These are phyloP conservation scores for Phylloporus arenicola DNA, from an alignment of 768 basidiomycete species.

Conservation along the genomic window DNA sequence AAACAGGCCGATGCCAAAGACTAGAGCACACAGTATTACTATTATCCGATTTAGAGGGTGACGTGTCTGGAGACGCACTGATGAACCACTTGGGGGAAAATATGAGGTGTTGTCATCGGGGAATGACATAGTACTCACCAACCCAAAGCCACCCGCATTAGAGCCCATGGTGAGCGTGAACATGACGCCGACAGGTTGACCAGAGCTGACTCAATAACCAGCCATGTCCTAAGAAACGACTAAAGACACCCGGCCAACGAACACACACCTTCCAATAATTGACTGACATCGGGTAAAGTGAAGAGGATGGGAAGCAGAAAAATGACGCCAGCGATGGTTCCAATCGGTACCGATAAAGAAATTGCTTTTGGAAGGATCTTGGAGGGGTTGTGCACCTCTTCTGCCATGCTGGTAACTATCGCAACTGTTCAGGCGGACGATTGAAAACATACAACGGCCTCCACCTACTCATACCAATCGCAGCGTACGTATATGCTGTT, in stretches of 20 bases:
- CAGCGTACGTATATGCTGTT: slow-evolving; percentile 50
- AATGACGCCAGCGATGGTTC: slow-evolving; percentile 44
- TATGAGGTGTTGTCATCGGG: slow-evolving; percentile 1
- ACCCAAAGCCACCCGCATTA: slow-evolving; percentile 54
- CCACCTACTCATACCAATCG: slow-evolving; percentile 55
- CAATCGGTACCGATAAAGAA: slow-evolving; percentile 48
- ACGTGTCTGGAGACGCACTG: slow-evolving; percentile 22
- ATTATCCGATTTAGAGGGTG: no score
- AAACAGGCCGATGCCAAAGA: slow-evolving; percentile 54
- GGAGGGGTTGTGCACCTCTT: slow-evolving; percentile 58
- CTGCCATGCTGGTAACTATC: slow-evolving; percentile 59
- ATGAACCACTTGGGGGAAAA: slow-evolving; percentile 35
- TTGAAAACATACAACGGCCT: background rate
- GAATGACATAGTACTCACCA: slow-evolving; percentile 34
- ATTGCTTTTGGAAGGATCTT: slow-evolving; percentile 52
- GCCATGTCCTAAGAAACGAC: background rate
- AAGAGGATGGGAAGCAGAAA: slow-evolving; percentile 62
- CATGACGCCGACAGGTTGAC: slow-evolving; percentile 60
- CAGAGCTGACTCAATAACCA: slow-evolving; percentile 42
- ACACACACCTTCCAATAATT: slow-evolving; percentile 45
- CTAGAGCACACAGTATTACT: slow-evolving; percentile 17
- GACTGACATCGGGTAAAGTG: slow-evolving; percentile 53
- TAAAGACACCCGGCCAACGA: background rate
- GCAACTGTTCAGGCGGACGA: slow-evolving; percentile 1
- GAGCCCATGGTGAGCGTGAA: slow-evolving; percentile 61